phyloP scores from a whole-genome alignment of 2,329 filamentous ascomycete genomes.

The Fusarium sp. region DNA sequence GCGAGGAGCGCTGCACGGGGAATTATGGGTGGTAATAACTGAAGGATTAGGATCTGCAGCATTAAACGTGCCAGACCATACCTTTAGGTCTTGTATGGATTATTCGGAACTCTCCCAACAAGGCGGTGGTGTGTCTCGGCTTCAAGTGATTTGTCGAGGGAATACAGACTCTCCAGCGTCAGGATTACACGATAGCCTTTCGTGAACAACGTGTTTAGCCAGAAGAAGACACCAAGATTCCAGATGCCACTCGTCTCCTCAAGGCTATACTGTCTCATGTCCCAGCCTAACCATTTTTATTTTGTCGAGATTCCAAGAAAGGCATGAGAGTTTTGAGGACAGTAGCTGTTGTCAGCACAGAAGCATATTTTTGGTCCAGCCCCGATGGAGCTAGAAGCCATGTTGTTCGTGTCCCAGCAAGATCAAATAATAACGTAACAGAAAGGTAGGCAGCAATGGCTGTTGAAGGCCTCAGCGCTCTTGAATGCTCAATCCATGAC shows the following conservation, averaged over 20 bases:
- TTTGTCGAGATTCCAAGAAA: neutral
- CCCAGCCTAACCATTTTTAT: neutral
- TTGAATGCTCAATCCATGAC: neutral
- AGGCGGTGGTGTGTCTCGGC: rapidly evolving
- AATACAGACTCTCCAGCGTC: neutral
- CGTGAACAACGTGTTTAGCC: neutral
- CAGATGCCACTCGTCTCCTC: neutral
- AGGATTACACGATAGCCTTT: neutral
- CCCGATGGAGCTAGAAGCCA: neutral
- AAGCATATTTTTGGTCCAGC: rapidly evolving
- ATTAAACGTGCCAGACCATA: rapidly evolving
- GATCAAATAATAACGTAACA: neutral
- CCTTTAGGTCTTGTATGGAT: neutral
- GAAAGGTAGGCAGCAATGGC: neutral
- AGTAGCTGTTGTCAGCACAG: neutral
- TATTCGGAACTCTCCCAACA: rapidly evolving
- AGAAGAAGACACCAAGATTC: neutral
- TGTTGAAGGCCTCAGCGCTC: neutral
- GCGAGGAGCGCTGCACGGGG: neutral
- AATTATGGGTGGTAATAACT: neutral
- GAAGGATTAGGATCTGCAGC: rapidly evolving
- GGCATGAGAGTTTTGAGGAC: neutral
- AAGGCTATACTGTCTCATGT: neutral
- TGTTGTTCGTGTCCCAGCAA: neutral
- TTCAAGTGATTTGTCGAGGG: neutral